These are phyloP conservation scores for Cadophora sp. DNA, from an alignment of 2,329 filamentous ascomycete species.

Conservation along the genomic window DNA sequence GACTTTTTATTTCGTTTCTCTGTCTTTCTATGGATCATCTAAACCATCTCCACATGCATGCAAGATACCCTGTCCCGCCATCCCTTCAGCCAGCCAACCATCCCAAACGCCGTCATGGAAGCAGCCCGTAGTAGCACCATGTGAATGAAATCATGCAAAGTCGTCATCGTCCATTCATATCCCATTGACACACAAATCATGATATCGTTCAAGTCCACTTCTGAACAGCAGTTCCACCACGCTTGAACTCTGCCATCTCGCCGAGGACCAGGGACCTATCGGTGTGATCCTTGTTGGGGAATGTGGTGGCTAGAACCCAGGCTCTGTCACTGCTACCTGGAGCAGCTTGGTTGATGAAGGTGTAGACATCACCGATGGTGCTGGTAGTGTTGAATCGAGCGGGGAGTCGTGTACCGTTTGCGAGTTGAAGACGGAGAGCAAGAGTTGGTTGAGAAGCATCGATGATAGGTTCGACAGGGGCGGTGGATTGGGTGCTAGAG, in stretches of 20 bases:
- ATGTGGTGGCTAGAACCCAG: conserved; percentile 82
- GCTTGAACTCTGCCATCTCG: conserved; percentile 70
- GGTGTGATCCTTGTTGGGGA: conserved; percentile 80
- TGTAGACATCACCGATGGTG: conserved; percentile 79
- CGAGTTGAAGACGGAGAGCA: conserved; percentile 77
- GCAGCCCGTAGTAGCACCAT: neutral
- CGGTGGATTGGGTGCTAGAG: conserved; percentile 29
- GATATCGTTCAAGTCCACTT: conserved; percentile 51
- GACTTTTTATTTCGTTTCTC: conserved; percentile 12
- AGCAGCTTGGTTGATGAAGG: conserved; percentile 72
- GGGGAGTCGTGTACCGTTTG: conserved; percentile 77
- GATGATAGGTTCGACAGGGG: conserved; percentile 52
- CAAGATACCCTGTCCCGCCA: conserved; percentile 6
- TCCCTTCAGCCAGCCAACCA: neutral
- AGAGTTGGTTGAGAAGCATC: conserved; percentile 73
- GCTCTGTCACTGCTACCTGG: conserved; percentile 61
- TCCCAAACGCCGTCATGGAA: conserved; percentile 22
- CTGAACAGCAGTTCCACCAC: conserved; percentile 68
- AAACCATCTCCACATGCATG: conserved; percentile 11
- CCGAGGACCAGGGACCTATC: conserved; percentile 67
- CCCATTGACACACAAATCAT: neutral
- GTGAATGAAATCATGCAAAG: conserved; percentile 1
- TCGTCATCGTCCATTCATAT: conserved; percentile 7
- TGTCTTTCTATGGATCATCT: conserved; percentile 25
- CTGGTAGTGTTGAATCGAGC: conserved; percentile 83